Evolutionary conservation across 257 asterid genomes (phyloP).

Genomic region (Salvia splendens): DNA sequence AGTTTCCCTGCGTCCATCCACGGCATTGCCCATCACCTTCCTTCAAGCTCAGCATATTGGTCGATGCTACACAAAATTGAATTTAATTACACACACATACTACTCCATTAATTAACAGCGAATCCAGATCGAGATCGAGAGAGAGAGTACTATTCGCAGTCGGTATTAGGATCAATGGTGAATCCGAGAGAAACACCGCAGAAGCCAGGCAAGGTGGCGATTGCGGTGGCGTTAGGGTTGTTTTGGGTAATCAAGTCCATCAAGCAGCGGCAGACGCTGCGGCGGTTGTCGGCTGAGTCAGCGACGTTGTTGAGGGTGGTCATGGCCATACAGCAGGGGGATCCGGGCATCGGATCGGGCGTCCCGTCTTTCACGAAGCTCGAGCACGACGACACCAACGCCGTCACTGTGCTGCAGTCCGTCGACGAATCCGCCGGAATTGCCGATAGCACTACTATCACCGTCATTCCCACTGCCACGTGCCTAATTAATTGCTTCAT

Average conservation of each 20-base stretch:
- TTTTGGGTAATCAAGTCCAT: conserved; percentile 56
- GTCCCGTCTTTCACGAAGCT: conserved; percentile 59
- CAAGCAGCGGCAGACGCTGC: conserved; percentile 66
- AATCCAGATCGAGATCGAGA: neutral
- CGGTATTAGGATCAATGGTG: conserved; percentile 76
- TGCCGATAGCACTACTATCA: conserved; percentile 12
- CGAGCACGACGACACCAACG: conserved; percentile 68
- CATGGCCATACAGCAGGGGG: conserved; percentile 90
- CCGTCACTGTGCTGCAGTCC: conserved; percentile 70
- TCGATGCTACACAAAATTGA: conserved; percentile 45
- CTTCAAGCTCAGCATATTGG: conserved; percentile 28
- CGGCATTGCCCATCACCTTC: conserved; percentile 22
- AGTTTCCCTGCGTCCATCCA: neutral
- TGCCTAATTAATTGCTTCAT: conserved; percentile 16
- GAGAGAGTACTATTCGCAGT: conserved; percentile 65
- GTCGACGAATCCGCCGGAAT: conserved; percentile 3
- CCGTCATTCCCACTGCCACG: conserved; percentile 29
- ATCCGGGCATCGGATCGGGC: conserved; percentile 74
- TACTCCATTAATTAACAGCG: neutral
- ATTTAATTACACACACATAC: neutral
- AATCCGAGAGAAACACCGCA: conserved; percentile 92
- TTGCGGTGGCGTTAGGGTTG: conserved; percentile 77
- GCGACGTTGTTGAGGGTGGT: conserved; percentile 51
- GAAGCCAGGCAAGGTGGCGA: conserved; percentile 88
- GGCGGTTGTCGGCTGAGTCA: conserved; percentile 50